Base-by-base conservation (phyloP, 2,329 filamentous ascomycete species). In the Monosporascus sp. region DNA sequence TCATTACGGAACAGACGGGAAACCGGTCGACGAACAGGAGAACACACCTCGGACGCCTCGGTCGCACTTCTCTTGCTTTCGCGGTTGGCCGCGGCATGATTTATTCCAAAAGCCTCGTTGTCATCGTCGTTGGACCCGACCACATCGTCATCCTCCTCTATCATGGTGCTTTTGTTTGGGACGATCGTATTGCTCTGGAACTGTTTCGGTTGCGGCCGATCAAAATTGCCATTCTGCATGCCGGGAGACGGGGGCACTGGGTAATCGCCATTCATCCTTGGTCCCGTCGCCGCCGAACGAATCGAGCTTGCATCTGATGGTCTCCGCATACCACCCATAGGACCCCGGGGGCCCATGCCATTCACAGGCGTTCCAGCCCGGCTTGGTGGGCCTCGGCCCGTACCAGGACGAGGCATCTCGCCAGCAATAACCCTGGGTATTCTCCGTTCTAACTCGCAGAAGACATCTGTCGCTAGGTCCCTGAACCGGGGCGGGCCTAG, bases 131-230 rank as follows among this genome's bases (percentile, higher is more conserved):
- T 66, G 48, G 81, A 82, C 17, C 81, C 80, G 20, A 72, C 73
- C 20, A 77, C 79, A 58, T 90, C 89, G 61, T 96, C 91, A 59
- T 96, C 92, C 67, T 97, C 94, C 69, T 99, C 94, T 1, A 97
- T 84, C 86, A 97, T 92, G 1, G 89, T 97, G 64, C 93, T 96
- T 73, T 97, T 99, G 68, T 97, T 97, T 1, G 94, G 94, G 35
- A 97, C 88, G 63, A 97, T 96, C 0, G 91, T 97, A 67, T 96
- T 97, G 67, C 88, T 93, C 67, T 96, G 92, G 60, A 96, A 91
- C 38, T 91, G 91, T 67, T 95, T 96, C 17, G 89, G 88, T 60
- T 89, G 82, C 5, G 92, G 92, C 46, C 89, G 81, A 43, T 87
- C 86, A 58, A 84, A 88, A 50, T 88, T 84, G 62, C 84, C 83